phyloP scores from a whole-genome alignment of 1,284 basidiomycete species.

The Sphaerobolus stellatus region DNA sequence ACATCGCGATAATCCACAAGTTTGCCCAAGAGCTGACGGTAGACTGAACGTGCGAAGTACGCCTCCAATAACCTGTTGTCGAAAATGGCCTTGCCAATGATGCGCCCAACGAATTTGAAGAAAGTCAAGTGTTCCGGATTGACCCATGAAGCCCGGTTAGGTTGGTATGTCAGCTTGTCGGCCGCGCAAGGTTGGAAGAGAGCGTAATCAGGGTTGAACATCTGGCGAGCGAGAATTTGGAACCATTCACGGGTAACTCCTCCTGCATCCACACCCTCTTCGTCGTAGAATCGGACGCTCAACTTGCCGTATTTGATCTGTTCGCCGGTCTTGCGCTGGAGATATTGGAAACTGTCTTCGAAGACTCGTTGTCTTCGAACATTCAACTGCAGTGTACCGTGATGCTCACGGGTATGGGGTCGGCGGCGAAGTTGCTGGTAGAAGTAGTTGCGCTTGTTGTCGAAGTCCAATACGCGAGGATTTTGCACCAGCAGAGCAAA shows the following conservation, averaged over 20 bases:
- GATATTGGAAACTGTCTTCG: slow-evolving; percentile 93
- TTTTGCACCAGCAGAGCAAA: slow-evolving; percentile 97
- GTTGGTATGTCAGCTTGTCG: slow-evolving; percentile 92
- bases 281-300: slow-evolving; percentile 94
- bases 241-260: slow-evolving; percentile 99
- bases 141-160: slow-evolving; percentile 92
- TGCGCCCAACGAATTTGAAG: slow-evolving; percentile 98
- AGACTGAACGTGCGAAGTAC: slow-evolving; percentile 95
- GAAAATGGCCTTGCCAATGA: slow-evolving; percentile 96
- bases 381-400: slow-evolving; percentile 85
- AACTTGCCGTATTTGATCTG: slow-evolving; percentile 99
- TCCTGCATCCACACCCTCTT: slow-evolving; percentile 98
- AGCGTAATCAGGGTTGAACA: slow-evolving; percentile 99
- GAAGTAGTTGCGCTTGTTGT: slow-evolving; percentile 99
- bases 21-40: slow-evolving; percentile 89
- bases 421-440: slow-evolving; percentile 93
- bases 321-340: slow-evolving; percentile 89
- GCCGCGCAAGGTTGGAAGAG: slow-evolving; percentile 97
- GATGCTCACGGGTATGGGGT: slow-evolving; percentile 75
- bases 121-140: slow-evolving; percentile 95
- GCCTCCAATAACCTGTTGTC: slow-evolving; percentile 96
- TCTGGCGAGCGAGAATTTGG: slow-evolving; percentile 95
- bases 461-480: slow-evolving; percentile 96
- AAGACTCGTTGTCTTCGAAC: slow-evolving; percentile 94
- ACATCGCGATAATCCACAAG: slow-evolving; percentile 92